Base-by-base conservation (phyloP, 116 monocot species). In the Posidonia oceanica region DNA sequence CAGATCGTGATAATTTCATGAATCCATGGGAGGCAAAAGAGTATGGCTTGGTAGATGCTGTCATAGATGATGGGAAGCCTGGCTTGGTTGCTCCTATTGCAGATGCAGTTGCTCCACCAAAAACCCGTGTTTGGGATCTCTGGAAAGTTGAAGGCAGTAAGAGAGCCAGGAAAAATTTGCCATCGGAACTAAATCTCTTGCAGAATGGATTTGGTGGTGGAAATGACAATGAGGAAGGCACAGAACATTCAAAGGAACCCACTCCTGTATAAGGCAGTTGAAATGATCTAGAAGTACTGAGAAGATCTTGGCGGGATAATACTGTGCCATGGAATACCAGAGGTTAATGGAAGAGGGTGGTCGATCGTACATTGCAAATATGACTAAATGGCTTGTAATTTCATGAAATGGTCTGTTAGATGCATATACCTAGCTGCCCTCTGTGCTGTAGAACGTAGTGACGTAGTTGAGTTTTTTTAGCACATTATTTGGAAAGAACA, bases 11-110 rank as follows among this genome's bases (percentile, higher is more conserved):
- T 82, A 85, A 92, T 68, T 97, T 97, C 82, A 87, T 97, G 97
- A 89, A 84, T 66, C 82, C 97, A 11, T 97, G 97, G 97, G 89
- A 89, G 74, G 97, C 97, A 7, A 87, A 88, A 74, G 97, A 92
- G 75, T 97, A 97, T 74, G 97, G 97, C 5, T 79, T 97, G 60
- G 82, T 97, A 52, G 97, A 97, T 79, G 82, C 57, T 11, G 80
- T 97, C 58, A 85, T 97, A 67, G 92, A 97, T 74, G 97, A 97
- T 57, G 92, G 92, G 22, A 97, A 97, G 66, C 89, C 87, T 16
- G 97, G 89, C 18, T 78, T 97, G 39, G 77, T 97, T 75, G 97
- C 97, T 69, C 97, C 97, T 1, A 80, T 87, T 22, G 87, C 77
- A 13, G 89, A 88, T 40, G 15, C 85, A 13, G 41, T 71, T 3